phyloP scores from a whole-genome alignment of 1,284 basidiomycete genomes.

The Schizophyllum commune region DNA sequence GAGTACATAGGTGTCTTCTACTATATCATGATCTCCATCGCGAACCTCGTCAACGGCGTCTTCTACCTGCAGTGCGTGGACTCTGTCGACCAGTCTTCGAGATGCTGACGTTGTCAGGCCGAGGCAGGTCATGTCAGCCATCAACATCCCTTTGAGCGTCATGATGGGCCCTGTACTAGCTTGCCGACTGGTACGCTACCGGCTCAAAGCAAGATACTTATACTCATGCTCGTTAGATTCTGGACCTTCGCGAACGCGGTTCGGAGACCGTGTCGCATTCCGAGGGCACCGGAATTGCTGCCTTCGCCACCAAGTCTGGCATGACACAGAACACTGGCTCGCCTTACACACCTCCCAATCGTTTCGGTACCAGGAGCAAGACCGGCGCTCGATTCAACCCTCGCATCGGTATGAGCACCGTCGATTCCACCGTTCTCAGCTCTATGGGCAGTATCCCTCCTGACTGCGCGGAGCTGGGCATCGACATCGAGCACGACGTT shows the following conservation, averaged over 20 bases:
- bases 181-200: slow-evolving; percentile 52
- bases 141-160: slow-evolving; percentile 79
- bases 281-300: slow-evolving; percentile 51
- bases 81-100: slow-evolving; percentile 5
- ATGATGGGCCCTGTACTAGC: slow-evolving; percentile 76
- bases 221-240: slow-evolving; percentile 37
- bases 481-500: slow-evolving; percentile 43
- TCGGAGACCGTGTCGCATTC: slow-evolving; percentile 67
- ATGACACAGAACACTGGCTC: slow-evolving; percentile 38
- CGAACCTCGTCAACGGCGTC: slow-evolving; percentile 75
- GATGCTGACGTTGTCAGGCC: slow-evolving; percentile 36
- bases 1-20: slow-evolving; percentile 61
- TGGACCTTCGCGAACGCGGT: slow-evolving; percentile 69
- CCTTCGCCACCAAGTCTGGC: slow-evolving; percentile 49
- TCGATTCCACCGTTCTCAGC: slow-evolving; percentile 56
- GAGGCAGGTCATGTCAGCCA: slow-evolving; percentile 72
- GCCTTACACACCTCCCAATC: slow-evolving; percentile 40
- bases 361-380: slow-evolving; percentile 29
- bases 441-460: slow-evolving; percentile 60
- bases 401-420: slow-evolving; percentile 31
- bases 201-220: slow-evolving; percentile 1
- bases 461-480: slow-evolving; percentile 27
- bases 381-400: slow-evolving; percentile 27
- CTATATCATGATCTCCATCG: slow-evolving; percentile 72
- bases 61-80: slow-evolving; percentile 68